Base-by-base conservation (phyloP, 2,329 filamentous ascomycete genomes). In the Zalaria sp. region DNA sequence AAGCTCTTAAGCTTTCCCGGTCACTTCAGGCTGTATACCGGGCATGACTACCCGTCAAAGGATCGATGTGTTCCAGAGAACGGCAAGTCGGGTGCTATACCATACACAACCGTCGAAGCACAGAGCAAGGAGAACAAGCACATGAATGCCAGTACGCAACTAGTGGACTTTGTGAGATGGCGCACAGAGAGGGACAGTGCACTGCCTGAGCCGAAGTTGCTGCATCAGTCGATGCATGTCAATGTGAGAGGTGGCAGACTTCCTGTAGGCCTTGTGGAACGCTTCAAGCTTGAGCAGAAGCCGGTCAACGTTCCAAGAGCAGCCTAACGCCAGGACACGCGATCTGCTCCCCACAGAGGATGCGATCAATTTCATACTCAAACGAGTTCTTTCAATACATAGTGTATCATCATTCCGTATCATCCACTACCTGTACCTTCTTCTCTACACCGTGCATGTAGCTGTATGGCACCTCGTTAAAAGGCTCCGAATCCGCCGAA, bases 61-160 rank as follows among this genome's bases (percentile, higher is more conserved):
- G 42, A 42, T 5, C 43, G 47, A n/a, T 5, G n/a, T 8, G 7
- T 10, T 27, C 7, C 4, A 4, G 47, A 44, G 4, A 43, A 51
- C 5, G 38, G 26, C 4, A 47, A 46, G 25, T 49, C 59, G 2
- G 45, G 56, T 3, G 18, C 18, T 18, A 18, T 18, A 18, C 49
- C 59, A 0, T 62, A 41, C 38, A 51, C 57, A 46, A 65, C 52
- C 4, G 61, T 66, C 3, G 34, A 39, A 4, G 50, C 60, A 8
- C 62, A 66, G 18, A 54, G 43, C 18, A 47, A 50, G 29, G 40
- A 37, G 8, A 64, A 66, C 39, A 61, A 57, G 38, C 57, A 65
- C 47, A 35, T 62, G 1, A 55, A 47, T 18, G 18, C 47, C 9
- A 49, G 48, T 6, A 46, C 53, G 3, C 38, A 38, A 5, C 49